A percentile compares a stretch with the other conserved stretches of the same genome.
phyloP scores from a whole-genome alignment of 1,139 yeast species.

The Candida sp. region DNA sequence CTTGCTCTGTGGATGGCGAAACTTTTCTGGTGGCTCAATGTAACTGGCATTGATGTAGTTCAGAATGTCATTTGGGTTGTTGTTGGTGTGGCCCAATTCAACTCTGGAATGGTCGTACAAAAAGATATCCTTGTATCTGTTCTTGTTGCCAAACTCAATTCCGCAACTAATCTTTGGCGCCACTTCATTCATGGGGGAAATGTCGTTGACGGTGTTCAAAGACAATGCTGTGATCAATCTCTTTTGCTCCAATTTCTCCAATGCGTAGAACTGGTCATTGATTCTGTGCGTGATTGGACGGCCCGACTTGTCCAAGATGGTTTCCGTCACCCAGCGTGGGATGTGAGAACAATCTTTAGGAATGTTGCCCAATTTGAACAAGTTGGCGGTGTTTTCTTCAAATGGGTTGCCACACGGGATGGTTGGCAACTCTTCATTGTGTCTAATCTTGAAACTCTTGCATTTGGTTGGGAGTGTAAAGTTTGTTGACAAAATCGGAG shows the following conservation, averaged over 20 bases:
- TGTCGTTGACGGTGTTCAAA: constrained; percentile 9
- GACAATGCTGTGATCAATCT: constrained; percentile 35
- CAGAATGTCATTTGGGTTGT: constrained; percentile 24
- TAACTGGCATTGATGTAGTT: constrained; percentile 65
- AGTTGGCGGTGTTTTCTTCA: constrained; percentile 8
- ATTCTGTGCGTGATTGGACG: constrained; percentile 20
- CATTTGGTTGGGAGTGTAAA: constrained; percentile 29
- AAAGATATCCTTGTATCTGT: constrained; percentile 50
- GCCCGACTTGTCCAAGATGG: constrained; percentile 12
- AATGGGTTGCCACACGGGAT: constrained; percentile 6
- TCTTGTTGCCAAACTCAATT: constrained; percentile 72
- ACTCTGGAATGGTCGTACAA: constrained; percentile 68
- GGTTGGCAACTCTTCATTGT: constrained; percentile 38
- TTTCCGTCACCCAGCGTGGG: constrained; percentile 20
- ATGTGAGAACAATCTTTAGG: constrained; percentile 12
- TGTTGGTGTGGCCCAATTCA: constrained; percentile 30
- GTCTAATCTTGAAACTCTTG: constrained; percentile 40
- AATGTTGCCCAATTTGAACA: constrained; percentile 13
- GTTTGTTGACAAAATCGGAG: constrained; percentile 33
- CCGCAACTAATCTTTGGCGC: constrained; percentile 50
- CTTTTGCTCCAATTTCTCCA: constrained; percentile 36
- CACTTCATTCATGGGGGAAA: constrained; percentile 13
- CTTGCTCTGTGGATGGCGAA: constrained; percentile 20
- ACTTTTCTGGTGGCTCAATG: constrained; percentile 28
- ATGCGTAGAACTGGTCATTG: constrained; percentile 25